Base-by-base conservation (phyloP, 75 land plant species). In the Larix kaempferi region DNA sequence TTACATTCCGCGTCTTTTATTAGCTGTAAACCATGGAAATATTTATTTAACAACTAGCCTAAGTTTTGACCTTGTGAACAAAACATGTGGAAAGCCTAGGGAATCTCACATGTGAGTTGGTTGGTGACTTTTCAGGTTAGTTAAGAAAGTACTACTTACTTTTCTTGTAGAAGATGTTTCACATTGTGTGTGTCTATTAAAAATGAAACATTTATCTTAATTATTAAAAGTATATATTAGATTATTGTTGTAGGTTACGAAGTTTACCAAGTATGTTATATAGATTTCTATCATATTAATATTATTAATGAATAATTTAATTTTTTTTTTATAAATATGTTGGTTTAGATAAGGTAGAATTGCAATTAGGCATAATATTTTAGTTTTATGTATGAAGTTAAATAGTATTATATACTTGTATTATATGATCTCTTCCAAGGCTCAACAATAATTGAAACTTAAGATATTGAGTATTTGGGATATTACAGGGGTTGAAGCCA, bases 21-120 rank as follows among this genome's bases (percentile, higher is more conserved):
- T 69, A 69, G 72, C 72, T 69, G 72, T 33, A 69, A 69, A 69
- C 72, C 49, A 29, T n/a, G 35, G 16, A 33, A 39, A 37, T 67
- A 12, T 65, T 15, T 15, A 65, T 65, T 49, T 5, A 69, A 39
- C 49, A 21, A 21, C 72, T 7, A 69, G n/a, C 22, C 3, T 41
- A n/a, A 41, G 10, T 39, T 41, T 69, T 69, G 72, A 69, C 52
- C 52, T 21, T 69, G 22, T 39, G 3, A 69, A 2, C 52, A 69
- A 17, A 41, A 69, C 52, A 69, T 41, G 49, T 69, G 72, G 52
- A 41, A 69, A 49, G n/a, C 72, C 37, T 5, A 49, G 6, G 52
- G 49, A 39, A 22, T 37, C 39, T 65, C 23, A 6, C 52, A 69
- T 49, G 52, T 49, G 19, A 37, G 17, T 69, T 14, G 37, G 22